These are phyloP conservation scores for Persicaria maculosa DNA, from an alignment of 148 eudicot genomes.

Conservation along the genomic window DNA sequence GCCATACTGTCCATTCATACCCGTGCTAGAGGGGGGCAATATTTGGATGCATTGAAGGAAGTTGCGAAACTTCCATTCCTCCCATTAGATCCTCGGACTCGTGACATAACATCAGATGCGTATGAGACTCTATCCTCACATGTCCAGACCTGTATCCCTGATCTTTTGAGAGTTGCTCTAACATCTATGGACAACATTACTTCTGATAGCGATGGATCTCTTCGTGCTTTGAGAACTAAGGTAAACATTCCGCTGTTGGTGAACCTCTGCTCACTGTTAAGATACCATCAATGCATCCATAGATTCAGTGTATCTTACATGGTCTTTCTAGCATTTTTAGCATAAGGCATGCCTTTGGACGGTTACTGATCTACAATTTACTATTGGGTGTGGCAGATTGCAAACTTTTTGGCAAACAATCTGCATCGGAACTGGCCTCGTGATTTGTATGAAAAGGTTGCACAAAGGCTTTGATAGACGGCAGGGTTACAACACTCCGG, in stretches of 20 bases:
- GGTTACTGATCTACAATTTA: neutral
- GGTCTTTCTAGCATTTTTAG: neutral
- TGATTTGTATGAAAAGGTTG: slow-evolving; percentile 79
- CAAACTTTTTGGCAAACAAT: slow-evolving; percentile 83
- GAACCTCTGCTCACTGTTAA: neutral
- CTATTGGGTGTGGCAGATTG: slow-evolving; percentile 47
- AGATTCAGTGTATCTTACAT: neutral
- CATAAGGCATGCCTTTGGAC: neutral
- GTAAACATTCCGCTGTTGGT: slow-evolving; percentile 20
- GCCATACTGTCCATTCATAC: slow-evolving; percentile 70
- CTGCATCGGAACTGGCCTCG: slow-evolving; percentile 86
- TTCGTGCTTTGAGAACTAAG: slow-evolving; percentile 88
- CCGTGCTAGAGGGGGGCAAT: slow-evolving; percentile 47
- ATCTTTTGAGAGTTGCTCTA: slow-evolving; percentile 81
- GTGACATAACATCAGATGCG: slow-evolving; percentile 42
- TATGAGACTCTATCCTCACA: slow-evolving; percentile 65
- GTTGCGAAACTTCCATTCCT: slow-evolving; percentile 78
- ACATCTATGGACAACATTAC: slow-evolving; percentile 62
- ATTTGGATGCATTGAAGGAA: slow-evolving; percentile 76
- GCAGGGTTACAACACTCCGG: neutral
- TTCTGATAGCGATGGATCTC: slow-evolving; percentile 85
- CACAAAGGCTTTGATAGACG: slow-evolving; percentile 55
- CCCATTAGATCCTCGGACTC: slow-evolving; percentile 75
- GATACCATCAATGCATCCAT: neutral
- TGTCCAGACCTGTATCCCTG: slow-evolving; percentile 91